Base-by-base conservation (phyloP, 495 filamentous ascomycete genomes). In the Tuber borchii region DNA sequence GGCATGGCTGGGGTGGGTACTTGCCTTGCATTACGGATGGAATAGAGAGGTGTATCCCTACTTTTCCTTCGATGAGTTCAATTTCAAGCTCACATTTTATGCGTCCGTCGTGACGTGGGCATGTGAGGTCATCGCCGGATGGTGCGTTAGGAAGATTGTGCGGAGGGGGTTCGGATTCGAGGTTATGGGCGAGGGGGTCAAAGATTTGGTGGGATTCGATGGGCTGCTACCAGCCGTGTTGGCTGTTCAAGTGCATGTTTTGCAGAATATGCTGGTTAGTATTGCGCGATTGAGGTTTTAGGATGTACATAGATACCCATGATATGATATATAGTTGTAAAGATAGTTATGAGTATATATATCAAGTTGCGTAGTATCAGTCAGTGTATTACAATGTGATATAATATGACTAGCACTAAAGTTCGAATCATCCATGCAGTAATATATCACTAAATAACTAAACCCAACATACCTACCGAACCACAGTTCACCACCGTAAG, bases 191-290 rank as follows among this genome's bases (percentile, higher is more conserved):
- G 89, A 90, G 82, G 89, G 88, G 34, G 87, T 86, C 74, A 84
- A 87, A 68, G 89, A 91, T 81, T 84, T 91, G 76, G 85, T 85
- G 0, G 86, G 86, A 72, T 90, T 88, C 86, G 89, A 89, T 12
- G 89, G 90, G 84, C 79, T 91, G 73, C 81, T 91, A 70, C 89
- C 89, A 16, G 90, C 89, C 44, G 87, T 87, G 61, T 85, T 90
- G 8, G 88, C 87, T 14, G 88, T 90, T 20, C 87, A 88, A 84
- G 84, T 91, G 79, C 89, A 91, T 76, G 89, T 91, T 40, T 79
- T 90, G 82, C 89, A 90, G 83, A 91, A 90, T 77, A 91, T 91
- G 89, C 72, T 91, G 34, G 90, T 91, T 78, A 87, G 87, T 34
- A 90, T 91, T 78, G 87, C 90, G 39, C 85, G 89, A 75, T 80